These are phyloP conservation scores for Barnettozyma populi DNA, from an alignment of 805 yeast species.

Conservation along the genomic window DNA sequence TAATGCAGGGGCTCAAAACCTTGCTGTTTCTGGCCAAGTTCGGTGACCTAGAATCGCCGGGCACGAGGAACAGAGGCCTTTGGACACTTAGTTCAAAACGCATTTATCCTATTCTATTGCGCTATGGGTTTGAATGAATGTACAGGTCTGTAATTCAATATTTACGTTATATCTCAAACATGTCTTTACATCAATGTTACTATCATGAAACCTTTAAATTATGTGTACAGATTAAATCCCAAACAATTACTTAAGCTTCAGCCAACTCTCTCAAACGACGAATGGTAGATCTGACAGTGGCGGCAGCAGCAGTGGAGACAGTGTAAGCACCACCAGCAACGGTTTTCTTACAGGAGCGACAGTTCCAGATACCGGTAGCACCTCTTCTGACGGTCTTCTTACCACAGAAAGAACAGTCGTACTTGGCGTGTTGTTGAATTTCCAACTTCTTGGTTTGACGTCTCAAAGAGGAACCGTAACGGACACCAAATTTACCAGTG, in stretches of 20 bases:
- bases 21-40: neutral
- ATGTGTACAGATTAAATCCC: slow-evolving; percentile 13
- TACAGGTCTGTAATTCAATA: no score
- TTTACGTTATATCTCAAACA: no score
- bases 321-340: slow-evolving; percentile 99
- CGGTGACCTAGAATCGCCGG: neutral
- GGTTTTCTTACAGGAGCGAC: slow-evolving; percentile 91
- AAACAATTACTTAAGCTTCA: slow-evolving; percentile 71
- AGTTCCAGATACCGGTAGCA: slow-evolving; percentile 98
- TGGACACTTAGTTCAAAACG: no score
- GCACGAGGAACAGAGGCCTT: neutral
- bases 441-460: slow-evolving; percentile 99
- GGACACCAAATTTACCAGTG: slow-evolving; percentile 99
- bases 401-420: slow-evolving; percentile 99
- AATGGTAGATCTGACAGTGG: slow-evolving; percentile 99
- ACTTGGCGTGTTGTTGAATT: slow-evolving; percentile 97
- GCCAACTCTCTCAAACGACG: slow-evolving; percentile 99
- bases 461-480: slow-evolving; percentile 99
- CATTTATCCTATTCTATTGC: no score
- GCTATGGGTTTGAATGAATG: no score
- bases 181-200: neutral
- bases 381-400: slow-evolving; percentile 97
- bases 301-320: slow-evolving; percentile 99
- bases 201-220: slow-evolving; percentile 22
- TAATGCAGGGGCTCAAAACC: neutral